Percentiles rank a stretch among this genome's conserved stretches.
Evolutionary conservation across 192 early-diverging fungal species (phyloP).

Genomic region (Coemansia furcata): DNA sequence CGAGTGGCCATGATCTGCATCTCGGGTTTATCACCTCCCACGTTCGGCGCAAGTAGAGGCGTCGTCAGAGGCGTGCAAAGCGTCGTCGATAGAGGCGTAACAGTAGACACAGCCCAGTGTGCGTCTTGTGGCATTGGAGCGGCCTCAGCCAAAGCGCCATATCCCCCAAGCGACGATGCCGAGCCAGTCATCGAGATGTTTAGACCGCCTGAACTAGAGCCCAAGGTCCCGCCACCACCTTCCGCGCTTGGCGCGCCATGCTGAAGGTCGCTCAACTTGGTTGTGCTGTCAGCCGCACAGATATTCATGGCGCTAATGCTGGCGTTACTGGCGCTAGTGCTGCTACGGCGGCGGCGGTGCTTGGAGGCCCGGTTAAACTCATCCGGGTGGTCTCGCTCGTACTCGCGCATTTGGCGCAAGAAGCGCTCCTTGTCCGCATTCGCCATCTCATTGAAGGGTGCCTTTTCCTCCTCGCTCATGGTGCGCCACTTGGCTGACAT

Average conservation of each 20-base stretch:
- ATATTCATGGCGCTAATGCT: slow-evolving; percentile 3
- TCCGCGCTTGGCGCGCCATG: not conserved
- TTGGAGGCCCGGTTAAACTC: slow-evolving; percentile 17
- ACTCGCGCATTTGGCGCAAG: slow-evolving; percentile 36
- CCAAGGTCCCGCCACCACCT: not conserved
- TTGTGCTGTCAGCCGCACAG: not conserved
- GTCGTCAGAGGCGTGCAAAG: slow-evolving; percentile 19
- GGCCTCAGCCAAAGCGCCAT: slow-evolving; percentile 2
- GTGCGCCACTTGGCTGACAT: slow-evolving; percentile 47
- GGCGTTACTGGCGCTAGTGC: slow-evolving; percentile 18
- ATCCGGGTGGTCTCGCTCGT: slow-evolving; percentile 37
- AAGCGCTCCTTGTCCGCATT: slow-evolving; percentile 49
- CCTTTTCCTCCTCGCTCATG: slow-evolving; percentile 42
- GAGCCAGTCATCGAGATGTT: slow-evolving; percentile 21
- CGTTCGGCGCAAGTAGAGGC: slow-evolving; percentile 18
- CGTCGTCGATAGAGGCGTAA: slow-evolving; percentile 23
- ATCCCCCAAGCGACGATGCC: not conserved
- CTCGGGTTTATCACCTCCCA: slow-evolving; percentile 11
- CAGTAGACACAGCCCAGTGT: not conserved
- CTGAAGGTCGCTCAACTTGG: not conserved
- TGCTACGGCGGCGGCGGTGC: slow-evolving; percentile 31
- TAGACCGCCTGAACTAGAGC: slow-evolving; percentile 2
- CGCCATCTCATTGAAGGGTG: slow-evolving; percentile 35
- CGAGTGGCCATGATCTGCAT: not conserved
- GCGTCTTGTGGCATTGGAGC: not conserved